These are phyloP conservation scores for Penicillium chermesinum DNA, from an alignment of 495 filamentous ascomycete species.

Conservation along the genomic window DNA sequence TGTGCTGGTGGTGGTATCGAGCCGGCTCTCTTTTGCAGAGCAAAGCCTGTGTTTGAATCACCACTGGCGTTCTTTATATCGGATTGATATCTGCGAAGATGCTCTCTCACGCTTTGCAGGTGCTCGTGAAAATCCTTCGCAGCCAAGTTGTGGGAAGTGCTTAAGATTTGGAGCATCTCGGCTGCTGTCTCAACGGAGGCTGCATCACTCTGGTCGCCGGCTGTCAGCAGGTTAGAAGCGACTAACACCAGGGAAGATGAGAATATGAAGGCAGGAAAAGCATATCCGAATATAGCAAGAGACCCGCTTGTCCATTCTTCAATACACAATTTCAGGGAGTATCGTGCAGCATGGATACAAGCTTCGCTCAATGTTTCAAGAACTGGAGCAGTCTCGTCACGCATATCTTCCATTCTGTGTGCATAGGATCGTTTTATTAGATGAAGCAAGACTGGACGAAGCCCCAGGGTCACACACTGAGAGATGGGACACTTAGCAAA, in stretches of 20 bases:
- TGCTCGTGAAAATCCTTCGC: slow-evolving; percentile 30
- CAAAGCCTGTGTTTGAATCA: too few species aligned
- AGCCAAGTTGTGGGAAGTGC: slow-evolving; percentile 28
- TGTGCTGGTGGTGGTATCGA: neutral
- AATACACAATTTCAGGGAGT: slow-evolving; percentile 32
- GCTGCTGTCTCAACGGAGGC: slow-evolving; percentile 27
- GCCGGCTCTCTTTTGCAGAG: neutral
- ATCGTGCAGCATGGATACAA: slow-evolving; percentile 35
- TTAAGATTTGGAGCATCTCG: slow-evolving; percentile 30
- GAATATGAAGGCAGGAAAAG: slow-evolving; percentile 36
- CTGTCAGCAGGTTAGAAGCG: slow-evolving; percentile 29
- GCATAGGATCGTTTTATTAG: slow-evolving; percentile 25
- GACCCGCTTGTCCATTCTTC: slow-evolving; percentile 37
- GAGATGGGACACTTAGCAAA: neutral
- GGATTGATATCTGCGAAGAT: too few species aligned
- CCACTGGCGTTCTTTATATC: neutral
- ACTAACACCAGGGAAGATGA: slow-evolving; percentile 31
- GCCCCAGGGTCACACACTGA: slow-evolving; percentile 34
- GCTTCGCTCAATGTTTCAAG: slow-evolving; percentile 31
- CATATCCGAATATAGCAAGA: slow-evolving; percentile 32
- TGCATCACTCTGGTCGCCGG: slow-evolving; percentile 24
- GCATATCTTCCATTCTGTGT: neutral
- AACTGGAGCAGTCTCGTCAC: slow-evolving; percentile 20
- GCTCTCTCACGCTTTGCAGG: slow-evolving; percentile 21
- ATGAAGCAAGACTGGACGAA: slow-evolving; percentile 34